Conservation (phyloP, 2,329 filamentous ascomycete species). For the Xylaria sp. region DNA sequence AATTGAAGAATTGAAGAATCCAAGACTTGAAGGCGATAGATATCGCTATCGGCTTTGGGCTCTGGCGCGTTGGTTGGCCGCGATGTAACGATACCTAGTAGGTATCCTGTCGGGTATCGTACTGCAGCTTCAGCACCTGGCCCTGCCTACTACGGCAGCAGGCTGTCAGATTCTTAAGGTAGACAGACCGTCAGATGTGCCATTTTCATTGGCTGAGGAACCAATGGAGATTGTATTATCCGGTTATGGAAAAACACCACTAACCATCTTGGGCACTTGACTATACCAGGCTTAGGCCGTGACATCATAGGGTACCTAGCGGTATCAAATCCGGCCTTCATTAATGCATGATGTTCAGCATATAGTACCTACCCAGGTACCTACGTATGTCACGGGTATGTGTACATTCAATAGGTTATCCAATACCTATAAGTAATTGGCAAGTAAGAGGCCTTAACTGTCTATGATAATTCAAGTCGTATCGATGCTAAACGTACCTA, state of each 20-base stretch:
- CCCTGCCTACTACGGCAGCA: background rate
- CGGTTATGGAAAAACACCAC: slow-evolving; percentile 1
- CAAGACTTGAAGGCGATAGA: background rate
- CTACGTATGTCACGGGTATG: too few species aligned
- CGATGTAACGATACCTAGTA: slow-evolving; percentile 25
- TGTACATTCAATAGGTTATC: too few species aligned
- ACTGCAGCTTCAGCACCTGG: background rate
- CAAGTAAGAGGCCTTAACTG: background rate
- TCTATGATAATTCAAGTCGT: background rate
- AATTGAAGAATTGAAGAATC: background rate
- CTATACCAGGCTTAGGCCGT: background rate
- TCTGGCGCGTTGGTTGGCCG: slow-evolving; percentile 34
- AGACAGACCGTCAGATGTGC: slow-evolving; percentile 2
- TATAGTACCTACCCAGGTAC: background rate
- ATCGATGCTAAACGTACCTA: background rate
- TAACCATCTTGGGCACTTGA: slow-evolving; percentile 18
- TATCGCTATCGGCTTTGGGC: slow-evolving; percentile 18
- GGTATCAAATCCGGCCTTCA: slow-evolving; percentile 3
- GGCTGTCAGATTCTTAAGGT: slow-evolving; percentile 29
- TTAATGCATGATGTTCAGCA: background rate
- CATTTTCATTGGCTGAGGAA: slow-evolving; percentile 23
- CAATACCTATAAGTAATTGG: background rate
- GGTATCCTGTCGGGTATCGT: slow-evolving; percentile 12
- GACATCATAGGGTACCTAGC: slow-evolving; percentile 34
- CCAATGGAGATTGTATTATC: slow-evolving; percentile 36